These are phyloP conservation scores for Pachysandra terminalis DNA, from an alignment of 164 flowering plant species.

Conservation along the genomic window DNA sequence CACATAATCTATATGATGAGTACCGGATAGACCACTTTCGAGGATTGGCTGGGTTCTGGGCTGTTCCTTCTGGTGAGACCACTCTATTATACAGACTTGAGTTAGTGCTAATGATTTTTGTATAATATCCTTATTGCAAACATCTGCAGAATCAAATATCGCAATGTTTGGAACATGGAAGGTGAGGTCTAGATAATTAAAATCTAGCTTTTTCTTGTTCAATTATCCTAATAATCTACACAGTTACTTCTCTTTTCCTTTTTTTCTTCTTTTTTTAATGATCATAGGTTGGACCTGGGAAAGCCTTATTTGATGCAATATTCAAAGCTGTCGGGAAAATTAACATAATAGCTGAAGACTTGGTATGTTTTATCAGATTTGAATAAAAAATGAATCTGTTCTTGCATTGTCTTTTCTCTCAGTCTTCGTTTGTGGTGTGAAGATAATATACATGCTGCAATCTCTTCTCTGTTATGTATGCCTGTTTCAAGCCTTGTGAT, in stretches of 20 bases:
- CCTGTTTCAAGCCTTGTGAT: background rate
- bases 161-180: constrained; percentile 89
- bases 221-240: constrained; percentile 1
- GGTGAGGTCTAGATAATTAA: constrained; percentile 39
- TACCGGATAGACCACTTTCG: constrained; percentile 97
- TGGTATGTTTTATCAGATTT: constrained; percentile 54
- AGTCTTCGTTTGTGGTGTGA: background rate
- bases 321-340: constrained; percentile 68
- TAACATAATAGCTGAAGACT: constrained; percentile 87
- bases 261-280: constrained; percentile 26
- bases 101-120: background rate
- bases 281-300: constrained; percentile 91
- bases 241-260: constrained; percentile 2
- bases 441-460: background rate
- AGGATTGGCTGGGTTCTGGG: constrained; percentile 98
- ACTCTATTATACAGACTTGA: background rate
- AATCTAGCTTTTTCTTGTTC: background rate
- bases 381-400: background rate
- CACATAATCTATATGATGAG: constrained; percentile 81
- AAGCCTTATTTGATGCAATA: constrained; percentile 81
- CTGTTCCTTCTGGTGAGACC: constrained; percentile 90
- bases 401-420: background rate
- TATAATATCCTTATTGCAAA: constrained; percentile 7
- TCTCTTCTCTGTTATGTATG: background rate
- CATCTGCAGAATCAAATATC: constrained; percentile 76